Evolutionary conservation across 2,329 filamentous ascomycete species (phyloP), one percentile per base, ranked within the genome.

Genomic region (Botrytis porri): DNA sequence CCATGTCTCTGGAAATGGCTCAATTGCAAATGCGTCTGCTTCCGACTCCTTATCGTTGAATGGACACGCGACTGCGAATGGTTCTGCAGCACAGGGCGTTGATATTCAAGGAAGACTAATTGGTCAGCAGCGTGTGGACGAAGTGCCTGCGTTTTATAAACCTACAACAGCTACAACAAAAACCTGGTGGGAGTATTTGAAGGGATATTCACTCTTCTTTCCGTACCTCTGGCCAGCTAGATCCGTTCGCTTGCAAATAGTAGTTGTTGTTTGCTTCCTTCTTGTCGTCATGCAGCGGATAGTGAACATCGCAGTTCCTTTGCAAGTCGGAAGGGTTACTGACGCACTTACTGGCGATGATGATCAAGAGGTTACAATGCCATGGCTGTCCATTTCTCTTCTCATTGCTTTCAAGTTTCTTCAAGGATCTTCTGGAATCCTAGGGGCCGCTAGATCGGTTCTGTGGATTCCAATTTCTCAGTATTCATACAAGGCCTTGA

Each of bases 391-490:
- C 70, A 93, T 97, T 67, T 87, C 88, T 71, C 83, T 97, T 16
- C 93, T 97, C 82, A 92, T 97, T 74, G 77, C 90, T 54, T 93
- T 90, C 79, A 91, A 93, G 77, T 87, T 95, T 80, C 87, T 98
- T 25, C 96, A 98, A 82, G 96, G 96, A 3, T 91, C 89, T 70
- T 96, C 95, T 74, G 96, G 96, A 32, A 84, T 98, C 64, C 87
- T 99, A 48, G 94, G 94, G 12, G 95, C 94, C 2, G 79, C 93
- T 48, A 89, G 96, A 76, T 92, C 93, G 35, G 89, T 94, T 51
- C 85, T 99, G 48, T 99, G 96, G 96, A 96, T 99, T 69, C 95
- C 96, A 0, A 94, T 99, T 73, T 94, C 95, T 51, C 96, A 99
- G 82, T 97, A 98, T 82, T 97, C 95, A 0, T 99, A 98, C 83